Evolutionary conservation across 768 basidiomycete species (phyloP).

Genomic region (Coprinellus micaceus): DNA sequence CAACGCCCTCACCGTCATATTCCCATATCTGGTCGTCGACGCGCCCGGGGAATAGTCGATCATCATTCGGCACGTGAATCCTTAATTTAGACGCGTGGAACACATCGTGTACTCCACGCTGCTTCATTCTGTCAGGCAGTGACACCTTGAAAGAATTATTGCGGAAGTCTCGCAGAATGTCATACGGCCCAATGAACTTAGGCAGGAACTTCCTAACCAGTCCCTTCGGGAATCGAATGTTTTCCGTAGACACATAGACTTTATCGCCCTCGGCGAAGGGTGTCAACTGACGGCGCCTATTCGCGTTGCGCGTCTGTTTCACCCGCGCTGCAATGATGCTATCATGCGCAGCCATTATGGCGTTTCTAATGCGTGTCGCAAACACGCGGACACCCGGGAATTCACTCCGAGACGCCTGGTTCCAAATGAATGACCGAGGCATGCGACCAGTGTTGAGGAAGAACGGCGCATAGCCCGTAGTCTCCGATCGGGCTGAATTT

Average conservation of each 20-base stretch:
- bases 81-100: conserved; percentile 34
- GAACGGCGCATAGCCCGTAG: conserved; percentile 28
- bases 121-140: conserved; percentile 4
- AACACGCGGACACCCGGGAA: conserved; percentile 22
- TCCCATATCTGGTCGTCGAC: conserved; percentile 29
- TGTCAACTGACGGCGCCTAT: conserved; percentile 19
- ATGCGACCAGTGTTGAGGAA: conserved; percentile 24
- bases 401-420: not conserved
- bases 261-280: conserved; percentile 18
- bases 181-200: conserved; percentile 37
- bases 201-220: conserved; percentile 34
- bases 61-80: conserved; percentile 26
- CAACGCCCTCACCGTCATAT: conserved; percentile 24
- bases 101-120: conserved; percentile 9
- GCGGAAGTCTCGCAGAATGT: conserved; percentile 17
- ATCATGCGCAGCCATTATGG: conserved; percentile 30
- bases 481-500: conserved; percentile 6
- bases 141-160: conserved; percentile 28
- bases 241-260: conserved; percentile 35
- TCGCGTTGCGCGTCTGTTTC: conserved; percentile 27
- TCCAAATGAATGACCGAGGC: conserved; percentile 16
- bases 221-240: conserved; percentile 26
- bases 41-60: conserved; percentile 29
- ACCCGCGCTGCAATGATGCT: conserved; percentile 29
- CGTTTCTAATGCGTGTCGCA: conserved; percentile 17